These are phyloP conservation scores for Heterobasidion irregulare DNA, from an alignment of 1,284 basidiomycete species.

Conservation along the genomic window DNA sequence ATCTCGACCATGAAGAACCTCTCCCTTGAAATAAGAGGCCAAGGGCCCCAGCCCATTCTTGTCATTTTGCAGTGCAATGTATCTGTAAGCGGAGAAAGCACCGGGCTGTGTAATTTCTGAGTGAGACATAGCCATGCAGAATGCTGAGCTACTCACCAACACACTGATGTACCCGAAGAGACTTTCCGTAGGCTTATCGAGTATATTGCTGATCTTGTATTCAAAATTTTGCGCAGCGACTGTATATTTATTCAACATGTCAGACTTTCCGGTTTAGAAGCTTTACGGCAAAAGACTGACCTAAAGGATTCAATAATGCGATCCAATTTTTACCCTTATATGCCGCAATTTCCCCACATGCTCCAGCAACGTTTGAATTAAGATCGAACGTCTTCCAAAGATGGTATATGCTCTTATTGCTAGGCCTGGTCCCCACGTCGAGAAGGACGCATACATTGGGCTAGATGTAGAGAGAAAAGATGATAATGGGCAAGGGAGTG, in stretches of 20 bases:
- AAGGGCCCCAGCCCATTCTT: conserved; percentile 76
- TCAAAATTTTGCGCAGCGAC: conserved; percentile 93
- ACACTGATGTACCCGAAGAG: conserved; percentile 27
- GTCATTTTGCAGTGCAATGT: conserved; percentile 89
- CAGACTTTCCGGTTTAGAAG: background rate
- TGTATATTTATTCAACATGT: conserved; percentile 8
- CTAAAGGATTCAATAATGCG: conserved; percentile 77
- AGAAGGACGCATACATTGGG: conserved; percentile 92
- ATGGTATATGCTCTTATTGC: conserved; percentile 86
- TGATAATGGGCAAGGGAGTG: background rate
- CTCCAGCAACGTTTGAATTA: conserved; percentile 92
- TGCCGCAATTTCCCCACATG: conserved; percentile 95
- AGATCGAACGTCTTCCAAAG: conserved; percentile 97
- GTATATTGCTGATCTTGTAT: conserved; percentile 94
- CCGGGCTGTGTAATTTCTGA: conserved; percentile 41
- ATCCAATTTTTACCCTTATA: conserved; percentile 78
- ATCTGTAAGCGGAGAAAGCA: conserved; percentile 89
- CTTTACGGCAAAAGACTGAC: conserved; percentile 24
- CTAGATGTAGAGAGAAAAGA: conserved; percentile 18
- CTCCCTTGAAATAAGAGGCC: conserved; percentile 92
- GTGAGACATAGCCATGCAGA: conserved; percentile 22
- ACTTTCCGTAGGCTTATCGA: conserved; percentile 67
- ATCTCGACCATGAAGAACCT: conserved; percentile 85
- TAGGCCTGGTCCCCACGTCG: conserved; percentile 92
- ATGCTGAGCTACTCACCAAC: conserved; percentile 93